Evolutionary conservation across 441 rosid species (phyloP).

Genomic region (Euphorbia schlechtendalii): DNA sequence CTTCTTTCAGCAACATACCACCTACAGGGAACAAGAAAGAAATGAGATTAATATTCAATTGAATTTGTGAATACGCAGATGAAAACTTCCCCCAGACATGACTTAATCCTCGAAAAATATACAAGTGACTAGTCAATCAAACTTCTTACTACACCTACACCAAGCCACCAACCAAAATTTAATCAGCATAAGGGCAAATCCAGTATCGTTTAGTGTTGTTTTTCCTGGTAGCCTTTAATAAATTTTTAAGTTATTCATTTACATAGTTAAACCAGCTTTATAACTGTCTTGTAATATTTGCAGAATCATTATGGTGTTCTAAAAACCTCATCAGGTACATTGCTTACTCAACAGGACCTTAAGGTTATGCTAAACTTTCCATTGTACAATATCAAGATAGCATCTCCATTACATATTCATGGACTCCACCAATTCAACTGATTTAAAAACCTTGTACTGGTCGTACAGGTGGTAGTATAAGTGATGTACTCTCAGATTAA

Average conservation of each 20-base stretch:
- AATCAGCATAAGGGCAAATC: background rate
- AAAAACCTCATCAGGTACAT: background rate
- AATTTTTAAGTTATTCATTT: background rate
- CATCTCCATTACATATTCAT: too few relatives aligned
- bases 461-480: background rate
- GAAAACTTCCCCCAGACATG: background rate
- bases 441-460: too few relatives aligned
- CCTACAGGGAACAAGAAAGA: slow-evolving; percentile 35
- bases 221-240: background rate
- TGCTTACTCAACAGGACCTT: too few relatives aligned
- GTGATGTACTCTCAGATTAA: background rate
- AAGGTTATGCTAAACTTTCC: too few relatives aligned
- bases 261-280: background rate
- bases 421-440: too few relatives aligned
- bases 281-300: background rate
- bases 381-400: too few relatives aligned
- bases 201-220: background rate
- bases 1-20: slow-evolving; percentile 90
- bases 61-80: too few relatives aligned
- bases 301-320: background rate
- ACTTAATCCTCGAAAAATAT: background rate
- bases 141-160: background rate
- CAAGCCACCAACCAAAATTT: background rate
- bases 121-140: background rate
- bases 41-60: background rate